A percentile compares a stretch with the other conserved stretches of the same genome.
Conservation (phyloP, 345 rosid genomes). For the thale cress (Arabidopsis thaliana) region TAIR10.1 NC_003075.7:15608501-15609000, state of each 20-base stretch:
- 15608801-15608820: slow-evolving; percentile 24
- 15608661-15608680: background rate
- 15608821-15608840: slow-evolving; percentile 38
- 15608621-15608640: too few relatives aligned
- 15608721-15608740: background rate
- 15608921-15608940: slow-evolving; percentile 41
- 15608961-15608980: slow-evolving; percentile 9
- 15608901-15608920: slow-evolving; percentile 18
- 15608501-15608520: background rate
- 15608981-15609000: slow-evolving; percentile 32
- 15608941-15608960: slow-evolving; percentile 29
- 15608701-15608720: background rate
- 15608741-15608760: slow-evolving; percentile 41
- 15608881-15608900: slow-evolving; percentile 16
- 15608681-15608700: background rate
- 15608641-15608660: too few relatives aligned
- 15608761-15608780: slow-evolving; percentile 32
- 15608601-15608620: too few relatives aligned
- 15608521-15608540: too few relatives aligned
- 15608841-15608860: slow-evolving; percentile 29
- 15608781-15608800: slow-evolving; percentile 33
- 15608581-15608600: too few relatives aligned
- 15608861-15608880: background rate
- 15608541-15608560: too few relatives aligned
- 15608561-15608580: too few relatives aligned